Conservation (phyloP, 257 asterid genomes). For the Jaltomata sinuosa region DNA sequence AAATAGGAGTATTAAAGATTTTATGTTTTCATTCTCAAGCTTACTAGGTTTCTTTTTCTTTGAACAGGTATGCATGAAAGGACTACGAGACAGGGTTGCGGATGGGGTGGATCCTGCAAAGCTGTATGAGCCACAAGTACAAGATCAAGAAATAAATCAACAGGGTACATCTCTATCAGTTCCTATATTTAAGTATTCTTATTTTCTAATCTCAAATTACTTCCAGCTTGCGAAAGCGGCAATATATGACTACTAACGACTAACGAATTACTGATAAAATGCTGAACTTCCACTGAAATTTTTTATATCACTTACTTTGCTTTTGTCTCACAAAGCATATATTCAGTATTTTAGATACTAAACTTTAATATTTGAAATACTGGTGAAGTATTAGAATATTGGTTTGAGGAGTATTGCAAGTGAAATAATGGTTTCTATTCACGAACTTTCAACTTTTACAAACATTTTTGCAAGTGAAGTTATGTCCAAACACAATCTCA, state of each 20-base stretch:
- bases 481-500: neutral
- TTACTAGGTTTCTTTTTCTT: neutral
- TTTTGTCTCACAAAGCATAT: neutral
- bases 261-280: neutral
- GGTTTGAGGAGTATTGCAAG: neutral
- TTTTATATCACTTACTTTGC: neutral
- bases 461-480: neutral
- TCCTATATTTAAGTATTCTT: neutral
- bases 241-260: neutral
- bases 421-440: neutral
- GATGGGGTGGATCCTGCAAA: slow-evolving; percentile 62
- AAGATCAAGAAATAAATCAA: slow-evolving; percentile 31
- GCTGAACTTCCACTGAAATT: neutral
- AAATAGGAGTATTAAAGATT: neutral
- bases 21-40: neutral
- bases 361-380: neutral
- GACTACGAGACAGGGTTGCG: slow-evolving; percentile 52
- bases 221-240: neutral
- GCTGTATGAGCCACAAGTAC: slow-evolving; percentile 46
- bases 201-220: neutral
- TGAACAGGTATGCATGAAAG: slow-evolving; percentile 42
- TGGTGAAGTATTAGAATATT: neutral
- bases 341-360: neutral
- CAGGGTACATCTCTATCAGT: slow-evolving; percentile 37
- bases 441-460: neutral